These are phyloP conservation scores for Phytophthora brassicae DNA, from an alignment of 352 stramenopile species.

Conservation along the genomic window DNA sequence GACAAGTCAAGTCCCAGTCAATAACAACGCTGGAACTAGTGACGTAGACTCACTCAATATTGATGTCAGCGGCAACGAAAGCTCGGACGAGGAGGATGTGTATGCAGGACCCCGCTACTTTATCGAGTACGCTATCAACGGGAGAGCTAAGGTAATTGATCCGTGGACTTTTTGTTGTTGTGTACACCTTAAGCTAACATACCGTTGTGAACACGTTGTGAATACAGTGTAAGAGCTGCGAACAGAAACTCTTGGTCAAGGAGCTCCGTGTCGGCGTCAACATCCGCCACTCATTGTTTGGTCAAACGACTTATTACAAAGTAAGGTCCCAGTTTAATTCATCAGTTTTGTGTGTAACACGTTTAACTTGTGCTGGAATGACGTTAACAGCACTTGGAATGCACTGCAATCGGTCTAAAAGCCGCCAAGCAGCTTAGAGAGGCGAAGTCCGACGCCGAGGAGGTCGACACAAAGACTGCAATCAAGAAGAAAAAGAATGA, in stretches of 20 bases:
- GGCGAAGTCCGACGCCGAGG: constrained; percentile 11
- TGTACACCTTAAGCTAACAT: background rate
- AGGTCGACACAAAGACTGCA: constrained; percentile 4
- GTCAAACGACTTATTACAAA: constrained; percentile 81
- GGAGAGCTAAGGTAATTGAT: constrained; percentile 48
- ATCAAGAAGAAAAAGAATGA: constrained; percentile 17
- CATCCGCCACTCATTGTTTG: constrained; percentile 81
- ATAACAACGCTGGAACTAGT: constrained; percentile 12
- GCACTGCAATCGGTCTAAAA: constrained; percentile 26
- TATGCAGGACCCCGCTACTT: constrained; percentile 63
- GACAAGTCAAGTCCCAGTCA: background rate
- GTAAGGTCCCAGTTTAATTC: constrained; percentile 24
- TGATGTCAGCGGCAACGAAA: constrained; percentile 32
- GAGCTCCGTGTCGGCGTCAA: constrained; percentile 55
- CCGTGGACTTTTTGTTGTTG: background rate
- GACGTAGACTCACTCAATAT: constrained; percentile 42
- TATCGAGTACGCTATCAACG: constrained; percentile 69
- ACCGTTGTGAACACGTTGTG: background rate
- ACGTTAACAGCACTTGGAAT: constrained; percentile 37
- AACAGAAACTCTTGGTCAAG: constrained; percentile 53
- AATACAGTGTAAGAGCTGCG: constrained; percentile 76
- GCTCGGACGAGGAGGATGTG: constrained; percentile 31
- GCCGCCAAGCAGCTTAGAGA: constrained; percentile 20
- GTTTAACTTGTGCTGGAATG: constrained; percentile 2
- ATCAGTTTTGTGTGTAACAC: background rate